Evolutionary conservation across 2,329 filamentous ascomycete species (phyloP), one percentile per base, ranked within the genome.

Genomic region (Cladosporium oxysporum): DNA sequence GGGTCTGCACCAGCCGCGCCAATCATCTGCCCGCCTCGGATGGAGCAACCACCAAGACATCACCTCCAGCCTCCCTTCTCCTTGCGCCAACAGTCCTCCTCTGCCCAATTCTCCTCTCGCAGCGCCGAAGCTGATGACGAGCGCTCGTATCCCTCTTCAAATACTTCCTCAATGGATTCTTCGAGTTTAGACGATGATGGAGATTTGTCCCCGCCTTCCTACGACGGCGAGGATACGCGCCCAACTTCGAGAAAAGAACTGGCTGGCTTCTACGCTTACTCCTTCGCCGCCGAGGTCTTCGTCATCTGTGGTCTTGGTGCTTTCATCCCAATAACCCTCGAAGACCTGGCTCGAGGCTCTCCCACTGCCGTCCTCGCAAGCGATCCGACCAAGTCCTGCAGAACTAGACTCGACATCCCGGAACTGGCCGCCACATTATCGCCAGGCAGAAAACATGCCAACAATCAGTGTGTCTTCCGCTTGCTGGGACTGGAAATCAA

Each of bases 281-380:
- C 91, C 50, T 98, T 96, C 84, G 95, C 95, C 28, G 93, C 94
- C 23, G 95, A 99, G 81, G 94, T 96, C 63, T 98, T 97, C 77
- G 92, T 96, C 18, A 91, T 98, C 65, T 98, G 95, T 78, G 94
- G 88, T 26, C 87, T 91, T 76, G 88, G 93, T 88, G 80, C 92
- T 47, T 99, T 99, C 79, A 93, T 99, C 68, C 95, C 95, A 28
- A 96, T 99, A 67, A 91, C 95, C 4, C 86, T 99, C 68, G 95
- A 99, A 78, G 93, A 95, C 70, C 87, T 99, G 63, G 93, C 95
- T 14, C 87, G 95, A 73, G 94, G 97, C 75, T 74, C 73, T 10
- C 62, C 73, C 1, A 93, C 93, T 77, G 95, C 95, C 57, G 91
- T 97, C 37, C 85, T 97, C 8, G 83, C 94, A 29, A 89, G 88